Evolutionary conservation across 371 early-diverging fungal genomes (phyloP), one percentile per base, ranked within the genome.

Genomic region (Coemansia sp.): DNA sequence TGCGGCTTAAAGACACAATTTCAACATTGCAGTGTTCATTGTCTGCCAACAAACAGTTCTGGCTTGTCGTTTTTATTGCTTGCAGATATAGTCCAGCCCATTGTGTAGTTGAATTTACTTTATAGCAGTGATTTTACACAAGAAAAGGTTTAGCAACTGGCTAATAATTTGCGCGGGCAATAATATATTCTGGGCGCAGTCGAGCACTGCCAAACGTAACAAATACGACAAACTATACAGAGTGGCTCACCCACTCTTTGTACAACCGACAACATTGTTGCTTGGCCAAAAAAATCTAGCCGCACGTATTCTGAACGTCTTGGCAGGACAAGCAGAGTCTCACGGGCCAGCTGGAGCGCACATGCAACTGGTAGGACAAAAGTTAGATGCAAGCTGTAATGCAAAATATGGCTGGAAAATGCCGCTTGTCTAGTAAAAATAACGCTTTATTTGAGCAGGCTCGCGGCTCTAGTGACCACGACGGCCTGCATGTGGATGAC

Each of bases 1-100:
- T 60, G 60, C 60, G 60, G 60, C 60, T 44, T 60, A 48, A 47
- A 60, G 44, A 60, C 60, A 60, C 60, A 60, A 28, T 47, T 60
- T 30, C 60, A n/a, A 16, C n/a, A 21, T 26, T 26, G 54, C n/a
- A 6, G 28, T 28, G 28, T 14, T 5, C 54, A 54, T 54, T 54
- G 54, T 54, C 28, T 26, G 11, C 18, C 21, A 28, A 47, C 26
- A 44, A 60, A 47, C 18, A 26, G 6, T 11, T n/a, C 33, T 23
- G 18, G 25, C 44, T 60, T 44, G 60, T 21, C n/a, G 33, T n/a
- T 40, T 59, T 20, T 39, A 20, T 39, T 59, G 25, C 48, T 60
- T 26, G 42, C n/a, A 44, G 25, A 44, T 25, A 23, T n/a, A n/a
- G 12, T 39, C 39, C 8, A 48, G 21, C 50, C 12, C 28, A 54